Percentiles rank a stretch among this genome's conserved stretches.
Evolutionary conservation across 179 eudicot species (phyloP).

Genomic region (Drosera spatulata): DNA sequence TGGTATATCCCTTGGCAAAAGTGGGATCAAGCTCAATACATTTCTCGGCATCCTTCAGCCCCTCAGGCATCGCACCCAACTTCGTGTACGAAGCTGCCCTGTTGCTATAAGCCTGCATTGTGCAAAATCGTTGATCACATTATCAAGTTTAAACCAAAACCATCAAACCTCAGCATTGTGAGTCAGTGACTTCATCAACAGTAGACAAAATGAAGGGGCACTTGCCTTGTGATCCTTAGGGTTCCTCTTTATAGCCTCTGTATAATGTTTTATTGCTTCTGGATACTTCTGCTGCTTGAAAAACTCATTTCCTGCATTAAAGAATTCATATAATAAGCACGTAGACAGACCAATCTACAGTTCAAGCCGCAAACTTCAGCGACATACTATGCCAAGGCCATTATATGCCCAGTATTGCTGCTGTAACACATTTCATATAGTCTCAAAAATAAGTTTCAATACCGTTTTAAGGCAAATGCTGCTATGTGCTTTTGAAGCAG

Average conservation of each 20-base stretch:
- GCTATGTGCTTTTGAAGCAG: no score
- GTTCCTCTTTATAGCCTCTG: slow-evolving; percentile 76
- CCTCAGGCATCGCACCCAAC: slow-evolving; percentile 87
- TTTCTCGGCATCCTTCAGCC: slow-evolving; percentile 85
- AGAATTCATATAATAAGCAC: not conserved
- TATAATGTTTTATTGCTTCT: slow-evolving; percentile 75
- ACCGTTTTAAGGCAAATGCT: no score
- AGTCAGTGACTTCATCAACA: not conserved
- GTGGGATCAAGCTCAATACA: slow-evolving; percentile 94
- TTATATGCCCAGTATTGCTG: no score
- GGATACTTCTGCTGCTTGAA: slow-evolving; percentile 83
- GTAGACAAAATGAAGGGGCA: not conserved
- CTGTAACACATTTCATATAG: no score
- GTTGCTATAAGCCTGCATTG: slow-evolving; percentile 69
- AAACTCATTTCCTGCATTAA: slow-evolving; percentile 51
- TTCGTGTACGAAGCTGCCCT: slow-evolving; percentile 93
- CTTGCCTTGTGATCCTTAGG: slow-evolving; percentile 68
- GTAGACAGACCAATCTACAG: not conserved
- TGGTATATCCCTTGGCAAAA: slow-evolving; percentile 80
- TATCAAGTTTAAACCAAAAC: not conserved
- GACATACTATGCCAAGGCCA: no score
- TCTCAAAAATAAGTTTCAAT: no score
- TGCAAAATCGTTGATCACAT: no score
- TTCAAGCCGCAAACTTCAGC: no score
- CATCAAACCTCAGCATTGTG: not conserved